Conservation (phyloP, 306 rosid genomes). For the Castanea crenata region DNA sequence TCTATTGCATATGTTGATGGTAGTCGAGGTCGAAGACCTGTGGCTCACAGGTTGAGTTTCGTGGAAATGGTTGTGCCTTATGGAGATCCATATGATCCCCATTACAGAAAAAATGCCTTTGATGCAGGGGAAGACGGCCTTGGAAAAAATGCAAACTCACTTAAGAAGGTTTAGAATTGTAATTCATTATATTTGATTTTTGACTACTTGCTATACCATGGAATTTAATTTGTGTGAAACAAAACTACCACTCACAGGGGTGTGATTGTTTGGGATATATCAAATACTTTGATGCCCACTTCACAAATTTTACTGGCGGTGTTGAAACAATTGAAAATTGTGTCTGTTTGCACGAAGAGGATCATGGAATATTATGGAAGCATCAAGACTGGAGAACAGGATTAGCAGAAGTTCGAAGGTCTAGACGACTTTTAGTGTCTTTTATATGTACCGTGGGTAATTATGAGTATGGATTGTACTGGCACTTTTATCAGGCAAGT, state of each 20-base stretch:
- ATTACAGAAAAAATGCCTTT: constrained; percentile 90
- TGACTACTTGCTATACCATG: background rate
- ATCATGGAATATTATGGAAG: constrained; percentile 85
- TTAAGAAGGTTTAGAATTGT: constrained; percentile 58
- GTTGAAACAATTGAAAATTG: constrained; percentile 76
- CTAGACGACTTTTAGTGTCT: constrained; percentile 71
- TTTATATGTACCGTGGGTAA: constrained; percentile 84
- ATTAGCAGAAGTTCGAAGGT: constrained; percentile 88
- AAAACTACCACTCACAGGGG: constrained; percentile 47
- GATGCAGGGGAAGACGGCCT: constrained; percentile 97
- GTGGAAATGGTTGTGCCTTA: constrained; percentile 96
- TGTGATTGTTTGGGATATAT: constrained; percentile 88
- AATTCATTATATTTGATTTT: constrained; percentile 16
- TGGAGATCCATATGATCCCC: constrained; percentile 94
- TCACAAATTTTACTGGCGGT: constrained; percentile 80
- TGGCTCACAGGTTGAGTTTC: constrained; percentile 85
- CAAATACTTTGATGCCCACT: constrained; percentile 88
- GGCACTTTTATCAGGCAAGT: constrained; percentile 93
- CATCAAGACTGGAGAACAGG: constrained; percentile 96
- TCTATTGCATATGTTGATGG: constrained; percentile 93
- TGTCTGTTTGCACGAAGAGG: constrained; percentile 88
- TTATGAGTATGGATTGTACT: constrained; percentile 85
- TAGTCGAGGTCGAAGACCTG: constrained; percentile 82
- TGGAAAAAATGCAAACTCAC: constrained; percentile 90
- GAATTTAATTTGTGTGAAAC: constrained; percentile 17